phyloP scores from a whole-genome alignment of 495 filamentous ascomycete genomes.

The Tirmania nivea region DNA sequence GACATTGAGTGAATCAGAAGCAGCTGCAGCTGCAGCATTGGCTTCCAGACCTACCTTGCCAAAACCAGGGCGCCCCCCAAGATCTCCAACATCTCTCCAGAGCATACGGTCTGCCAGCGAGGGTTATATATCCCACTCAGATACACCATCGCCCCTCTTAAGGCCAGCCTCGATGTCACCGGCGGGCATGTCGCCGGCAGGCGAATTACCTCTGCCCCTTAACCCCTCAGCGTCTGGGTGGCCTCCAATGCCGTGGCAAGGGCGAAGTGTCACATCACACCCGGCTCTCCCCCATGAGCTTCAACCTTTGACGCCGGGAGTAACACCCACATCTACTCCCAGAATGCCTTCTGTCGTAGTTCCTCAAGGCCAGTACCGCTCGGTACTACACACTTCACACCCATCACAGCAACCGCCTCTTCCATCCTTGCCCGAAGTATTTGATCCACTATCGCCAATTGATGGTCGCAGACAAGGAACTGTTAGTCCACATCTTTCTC shows the following conservation, averaged over 20 bases:
- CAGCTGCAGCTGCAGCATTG: slow-evolving; percentile 64
- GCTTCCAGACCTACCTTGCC: slow-evolving; percentile 36
- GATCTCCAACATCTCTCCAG: slow-evolving; percentile 48
- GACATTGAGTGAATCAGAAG: slow-evolving; percentile 81
- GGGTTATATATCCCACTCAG: slow-evolving; percentile 25
- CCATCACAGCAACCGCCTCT: slow-evolving; percentile 37
- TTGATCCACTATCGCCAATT: slow-evolving; percentile 69
- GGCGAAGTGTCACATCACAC: slow-evolving; percentile 42
- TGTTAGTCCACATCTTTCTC: slow-evolving; percentile 12
- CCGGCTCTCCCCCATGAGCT: slow-evolving; percentile 56
- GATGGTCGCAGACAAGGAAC: slow-evolving; percentile 24
- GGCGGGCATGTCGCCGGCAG: slow-evolving; percentile 23
- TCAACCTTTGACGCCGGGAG: slow-evolving; percentile 49
- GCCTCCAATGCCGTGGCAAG: slow-evolving; percentile 34
- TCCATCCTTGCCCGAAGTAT: slow-evolving; percentile 47
- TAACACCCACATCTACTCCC: slow-evolving; percentile 40
- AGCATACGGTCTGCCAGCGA: slow-evolving; percentile 67
- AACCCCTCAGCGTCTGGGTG: slow-evolving; percentile 41
- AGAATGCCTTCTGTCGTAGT: slow-evolving; percentile 35
- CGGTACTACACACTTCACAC: slow-evolving; percentile 31
- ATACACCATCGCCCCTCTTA: slow-evolving; percentile 64
- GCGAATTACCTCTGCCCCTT: slow-evolving; percentile 53
- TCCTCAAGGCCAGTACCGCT: slow-evolving; percentile 20
- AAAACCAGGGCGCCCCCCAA: slow-evolving; percentile 32
- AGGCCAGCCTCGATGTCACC: slow-evolving; percentile 54